Conservation (phyloP, 306 rosid genomes). For the Canavalia ensiformis region DNA sequence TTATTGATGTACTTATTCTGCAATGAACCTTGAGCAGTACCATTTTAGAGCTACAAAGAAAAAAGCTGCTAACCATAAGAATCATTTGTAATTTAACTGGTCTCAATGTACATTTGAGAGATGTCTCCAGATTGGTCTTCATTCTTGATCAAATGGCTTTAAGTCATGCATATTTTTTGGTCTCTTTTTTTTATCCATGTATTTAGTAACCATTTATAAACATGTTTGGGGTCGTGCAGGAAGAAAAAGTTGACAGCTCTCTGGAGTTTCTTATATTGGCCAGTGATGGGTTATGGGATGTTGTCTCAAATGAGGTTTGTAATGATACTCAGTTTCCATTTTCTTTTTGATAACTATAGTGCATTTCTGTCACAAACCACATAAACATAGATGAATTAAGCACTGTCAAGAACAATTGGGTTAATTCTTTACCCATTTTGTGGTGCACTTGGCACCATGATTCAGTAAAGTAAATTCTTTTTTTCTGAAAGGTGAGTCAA, state of each 20-base stretch:
- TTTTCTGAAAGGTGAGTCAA: neutral
- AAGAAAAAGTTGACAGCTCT: slow-evolving; percentile 88
- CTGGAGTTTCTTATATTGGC: slow-evolving; percentile 98
- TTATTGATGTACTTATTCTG: neutral
- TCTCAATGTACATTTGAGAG: neutral
- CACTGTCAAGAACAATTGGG: neutral
- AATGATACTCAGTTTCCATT: slow-evolving; percentile 28
- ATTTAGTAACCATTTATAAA: neutral
- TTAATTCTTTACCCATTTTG: neutral
- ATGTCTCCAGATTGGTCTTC: slow-evolving; percentile 1
- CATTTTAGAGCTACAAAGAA: slow-evolving; percentile 7
- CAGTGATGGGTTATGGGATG: slow-evolving; percentile 98
- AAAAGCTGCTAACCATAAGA: neutral
- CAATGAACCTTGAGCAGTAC: neutral
- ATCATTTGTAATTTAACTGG: neutral
- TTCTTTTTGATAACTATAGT: neutral
- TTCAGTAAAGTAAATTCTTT: neutral
- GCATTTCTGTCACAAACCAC: slow-evolving; percentile 23
- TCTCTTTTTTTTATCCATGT: neutral
- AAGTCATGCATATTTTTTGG: neutral
- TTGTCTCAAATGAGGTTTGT: slow-evolving; percentile 91
- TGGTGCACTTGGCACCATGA: neutral
- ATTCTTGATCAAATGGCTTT: slow-evolving; percentile 21
- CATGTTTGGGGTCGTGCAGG: slow-evolving; percentile 63
- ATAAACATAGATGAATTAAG: slow-evolving; percentile 6